Evolutionary conservation across 2,329 filamentous ascomycete species (phyloP).

Genomic region (Ophiostoma angusticollis): DNA sequence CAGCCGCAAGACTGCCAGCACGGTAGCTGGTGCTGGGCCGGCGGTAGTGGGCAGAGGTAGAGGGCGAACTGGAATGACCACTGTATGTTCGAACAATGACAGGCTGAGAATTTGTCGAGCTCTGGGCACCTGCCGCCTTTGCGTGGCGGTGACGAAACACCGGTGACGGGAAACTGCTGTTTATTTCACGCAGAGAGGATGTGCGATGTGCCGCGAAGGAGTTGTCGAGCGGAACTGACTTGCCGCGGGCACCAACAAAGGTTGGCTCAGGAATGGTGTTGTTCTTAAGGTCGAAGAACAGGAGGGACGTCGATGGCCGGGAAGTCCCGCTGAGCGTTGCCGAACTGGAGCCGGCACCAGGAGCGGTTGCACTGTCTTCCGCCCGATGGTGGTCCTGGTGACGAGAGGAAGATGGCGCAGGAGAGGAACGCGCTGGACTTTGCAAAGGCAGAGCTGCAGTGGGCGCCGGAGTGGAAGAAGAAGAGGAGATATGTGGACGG

Average conservation of each 20-base stretch:
- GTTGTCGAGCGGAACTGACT: constrained; percentile 43
- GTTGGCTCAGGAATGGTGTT: constrained; percentile 34
- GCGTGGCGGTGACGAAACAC: constrained; percentile 38
- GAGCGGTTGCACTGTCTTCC: neutral
- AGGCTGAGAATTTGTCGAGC: constrained; percentile 50
- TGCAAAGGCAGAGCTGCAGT: neutral
- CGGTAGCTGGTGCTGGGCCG: constrained; percentile 20
- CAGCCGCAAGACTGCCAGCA: constrained; percentile 15
- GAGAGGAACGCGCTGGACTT: neutral
- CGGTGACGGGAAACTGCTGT: constrained; percentile 39
- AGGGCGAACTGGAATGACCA: constrained; percentile 25
- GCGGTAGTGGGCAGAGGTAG: constrained; percentile 15
- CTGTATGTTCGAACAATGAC: constrained; percentile 54
- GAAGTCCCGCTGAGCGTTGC: neutral
- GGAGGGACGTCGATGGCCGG: neutral
- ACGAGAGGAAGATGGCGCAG: neutral
- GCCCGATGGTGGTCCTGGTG: neutral
- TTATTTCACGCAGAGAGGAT: constrained; percentile 47
- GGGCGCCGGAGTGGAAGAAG: neutral
- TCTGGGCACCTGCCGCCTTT: constrained; percentile 42
- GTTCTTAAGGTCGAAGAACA: constrained; percentile 30
- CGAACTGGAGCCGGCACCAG: neutral
- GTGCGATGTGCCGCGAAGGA: constrained; percentile 43
- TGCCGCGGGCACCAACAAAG: constrained; percentile 40
- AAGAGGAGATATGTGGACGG: neutral